Evolutionary conservation across 1,284 basidiomycete species (phyloP).

Genomic region (Calocybe gambosa): DNA sequence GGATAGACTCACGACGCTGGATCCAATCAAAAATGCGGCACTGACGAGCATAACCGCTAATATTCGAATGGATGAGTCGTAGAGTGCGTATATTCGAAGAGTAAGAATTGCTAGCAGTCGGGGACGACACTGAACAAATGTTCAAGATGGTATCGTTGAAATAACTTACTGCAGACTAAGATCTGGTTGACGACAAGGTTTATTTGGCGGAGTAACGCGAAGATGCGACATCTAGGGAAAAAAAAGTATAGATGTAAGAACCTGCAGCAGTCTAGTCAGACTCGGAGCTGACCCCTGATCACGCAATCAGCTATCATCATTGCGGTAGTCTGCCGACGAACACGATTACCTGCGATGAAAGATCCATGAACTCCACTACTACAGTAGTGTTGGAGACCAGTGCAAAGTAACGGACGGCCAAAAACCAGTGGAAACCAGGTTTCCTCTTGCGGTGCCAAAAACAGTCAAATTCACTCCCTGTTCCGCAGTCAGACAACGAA

Average conservation of each 20-base stretch:
- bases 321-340: too few species aligned
- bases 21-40: not conserved
- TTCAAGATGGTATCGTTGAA: not conserved
- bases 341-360: too few species aligned
- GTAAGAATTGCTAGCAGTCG: not conserved
- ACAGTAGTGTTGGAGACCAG: too few species aligned
- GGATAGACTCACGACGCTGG: not conserved
- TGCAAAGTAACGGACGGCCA: too few species aligned
- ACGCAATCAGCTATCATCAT: too few species aligned
- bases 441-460: too few species aligned
- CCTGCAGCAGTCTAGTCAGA: not conserved
- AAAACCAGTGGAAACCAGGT: too few species aligned
- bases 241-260: not conserved
- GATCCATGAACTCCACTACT: too few species aligned
- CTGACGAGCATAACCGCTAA: not conserved
- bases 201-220: not conserved
- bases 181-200: not conserved
- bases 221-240: not conserved
- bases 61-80: not conserved
- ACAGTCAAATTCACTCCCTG: too few species aligned
- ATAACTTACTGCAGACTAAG: not conserved
- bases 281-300: not conserved
- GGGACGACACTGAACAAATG: not conserved
- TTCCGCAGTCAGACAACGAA: too few species aligned
- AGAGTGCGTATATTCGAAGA: not conserved